These are phyloP conservation scores for Plasmodium vivax DNA, from an alignment of 169 alveolate species.

Conservation along the genomic window DNA sequence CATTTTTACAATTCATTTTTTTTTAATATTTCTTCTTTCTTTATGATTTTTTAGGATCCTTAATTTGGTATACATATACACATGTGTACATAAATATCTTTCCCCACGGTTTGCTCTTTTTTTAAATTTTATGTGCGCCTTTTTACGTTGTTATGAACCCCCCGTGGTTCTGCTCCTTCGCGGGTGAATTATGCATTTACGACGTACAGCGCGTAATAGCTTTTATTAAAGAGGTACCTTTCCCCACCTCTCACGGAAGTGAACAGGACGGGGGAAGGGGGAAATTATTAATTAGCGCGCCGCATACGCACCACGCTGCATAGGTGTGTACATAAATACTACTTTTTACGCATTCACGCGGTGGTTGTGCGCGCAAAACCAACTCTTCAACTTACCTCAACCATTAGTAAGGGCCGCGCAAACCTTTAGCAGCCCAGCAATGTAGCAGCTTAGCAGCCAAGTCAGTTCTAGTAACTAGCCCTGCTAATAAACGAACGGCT, in stretches of 20 bases:
- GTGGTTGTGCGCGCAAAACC: background rate
- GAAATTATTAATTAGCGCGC: no score
- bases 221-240: background rate
- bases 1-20: background rate
- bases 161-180: background rate
- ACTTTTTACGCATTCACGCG: background rate
- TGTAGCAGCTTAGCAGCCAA: background rate
- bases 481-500: background rate
- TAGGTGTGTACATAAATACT: no score
- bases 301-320: background rate
- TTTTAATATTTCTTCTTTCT: background rate
- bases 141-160: background rate
- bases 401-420: background rate
- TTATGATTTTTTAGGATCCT: constrained; percentile 3
- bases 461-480: background rate
- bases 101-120: background rate
- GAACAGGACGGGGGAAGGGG: background rate
- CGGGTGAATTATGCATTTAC: background rate
- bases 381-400: background rate
- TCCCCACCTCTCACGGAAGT: background rate
- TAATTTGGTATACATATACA: background rate
- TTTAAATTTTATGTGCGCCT: background rate
- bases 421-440: background rate
- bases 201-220: background rate
- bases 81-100: background rate